A percentile compares a stretch with the other conserved stretches of the same genome.
Conservation (phyloP, 495 filamentous ascomycete species). For the Penicillium herquei region DNA sequence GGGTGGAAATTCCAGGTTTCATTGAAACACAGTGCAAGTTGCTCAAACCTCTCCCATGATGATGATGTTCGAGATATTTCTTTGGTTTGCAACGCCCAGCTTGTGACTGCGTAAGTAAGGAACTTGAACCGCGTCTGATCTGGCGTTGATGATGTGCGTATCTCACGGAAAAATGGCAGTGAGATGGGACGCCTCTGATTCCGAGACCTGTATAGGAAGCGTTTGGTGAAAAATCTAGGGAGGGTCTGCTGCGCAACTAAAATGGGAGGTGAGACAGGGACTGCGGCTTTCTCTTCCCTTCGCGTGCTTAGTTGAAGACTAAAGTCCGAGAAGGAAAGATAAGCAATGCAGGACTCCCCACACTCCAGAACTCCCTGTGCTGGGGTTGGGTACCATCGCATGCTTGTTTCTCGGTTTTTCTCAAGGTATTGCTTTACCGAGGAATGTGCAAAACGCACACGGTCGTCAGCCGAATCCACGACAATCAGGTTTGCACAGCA, state of each 20-base stretch:
- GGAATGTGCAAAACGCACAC: slow-evolving; percentile 34
- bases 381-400: slow-evolving; percentile 3
- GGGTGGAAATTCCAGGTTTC: slow-evolving; percentile 27
- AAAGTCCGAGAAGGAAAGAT: slow-evolving; percentile 26
- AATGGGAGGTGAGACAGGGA: neutral
- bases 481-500: slow-evolving; percentile 33
- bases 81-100: neutral
- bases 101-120: slow-evolving; percentile 10
- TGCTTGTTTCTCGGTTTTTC: slow-evolving; percentile 1
- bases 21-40: slow-evolving; percentile 16
- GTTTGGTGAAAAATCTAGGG: neutral
- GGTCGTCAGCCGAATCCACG: slow-evolving; percentile 18
- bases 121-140: slow-evolving; percentile 13
- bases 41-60: slow-evolving; percentile 14
- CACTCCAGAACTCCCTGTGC: slow-evolving; percentile 16
- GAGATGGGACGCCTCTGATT: neutral
- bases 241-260: neutral
- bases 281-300: neutral
- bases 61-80: slow-evolving; percentile 1
- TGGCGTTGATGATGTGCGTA: neutral
- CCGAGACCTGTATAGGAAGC: neutral
- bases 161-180: neutral
- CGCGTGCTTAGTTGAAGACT: slow-evolving; percentile 14
- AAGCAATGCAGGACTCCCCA: slow-evolving; percentile 22
- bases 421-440: slow-evolving; percentile 32